Conservation (phyloP, 2,329 filamentous ascomycete genomes). For the Aspergillus pseudotamarii region DNA sequence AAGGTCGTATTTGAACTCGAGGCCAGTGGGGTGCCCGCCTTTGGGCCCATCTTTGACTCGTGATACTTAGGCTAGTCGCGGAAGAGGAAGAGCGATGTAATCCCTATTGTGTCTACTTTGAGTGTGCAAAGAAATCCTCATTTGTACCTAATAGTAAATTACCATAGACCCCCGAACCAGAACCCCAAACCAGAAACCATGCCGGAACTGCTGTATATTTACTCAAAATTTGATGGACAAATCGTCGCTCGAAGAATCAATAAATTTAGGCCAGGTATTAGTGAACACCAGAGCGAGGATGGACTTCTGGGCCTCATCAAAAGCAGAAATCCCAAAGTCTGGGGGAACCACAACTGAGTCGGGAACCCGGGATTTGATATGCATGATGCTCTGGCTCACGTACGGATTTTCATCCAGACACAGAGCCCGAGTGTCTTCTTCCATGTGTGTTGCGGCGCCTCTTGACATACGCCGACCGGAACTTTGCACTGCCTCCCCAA, state of each 20-base stretch:
- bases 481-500: background rate
- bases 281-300: background rate
- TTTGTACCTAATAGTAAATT: background rate
- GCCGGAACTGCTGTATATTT: background rate
- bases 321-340: background rate
- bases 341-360: background rate
- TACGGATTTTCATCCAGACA: background rate
- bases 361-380: background rate
- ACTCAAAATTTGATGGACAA: background rate
- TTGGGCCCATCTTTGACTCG: constrained; percentile 12
- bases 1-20: constrained; percentile 45
- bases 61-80: background rate
- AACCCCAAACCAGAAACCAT: background rate
- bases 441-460: background rate
- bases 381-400: background rate
- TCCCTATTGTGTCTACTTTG: background rate
- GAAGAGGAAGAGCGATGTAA: background rate
- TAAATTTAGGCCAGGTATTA: background rate
- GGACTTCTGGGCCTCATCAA: background rate
- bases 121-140: background rate
- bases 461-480: background rate
- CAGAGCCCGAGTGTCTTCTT: background rate
- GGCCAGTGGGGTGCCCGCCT: constrained; percentile 39
- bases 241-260: background rate
- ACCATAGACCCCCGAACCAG: background rate